These are phyloP conservation scores for Didymella keratinophila DNA, from an alignment of 2,329 filamentous ascomycete species.

Conservation along the genomic window DNA sequence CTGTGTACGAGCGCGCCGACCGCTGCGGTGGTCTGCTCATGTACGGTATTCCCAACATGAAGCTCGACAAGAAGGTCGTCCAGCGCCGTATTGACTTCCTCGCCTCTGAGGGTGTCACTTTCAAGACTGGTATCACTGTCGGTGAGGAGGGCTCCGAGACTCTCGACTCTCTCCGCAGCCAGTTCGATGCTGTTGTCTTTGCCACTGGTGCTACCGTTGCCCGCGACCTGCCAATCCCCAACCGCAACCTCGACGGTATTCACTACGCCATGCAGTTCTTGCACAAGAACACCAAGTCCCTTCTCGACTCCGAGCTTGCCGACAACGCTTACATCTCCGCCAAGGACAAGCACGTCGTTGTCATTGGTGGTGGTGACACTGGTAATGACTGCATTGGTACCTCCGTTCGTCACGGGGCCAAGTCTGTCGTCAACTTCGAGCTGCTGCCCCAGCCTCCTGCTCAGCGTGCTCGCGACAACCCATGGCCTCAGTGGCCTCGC, in stretches of 20 bases:
- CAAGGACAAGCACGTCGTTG: constrained; percentile 93
- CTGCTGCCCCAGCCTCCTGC: constrained; percentile 89
- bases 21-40: constrained; percentile 90
- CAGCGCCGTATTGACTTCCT: constrained; percentile 96
- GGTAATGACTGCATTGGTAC: constrained; percentile 98
- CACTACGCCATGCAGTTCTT: constrained; percentile 98
- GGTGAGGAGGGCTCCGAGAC: constrained; percentile 76
- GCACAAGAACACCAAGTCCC: constrained; percentile 96
- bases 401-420: constrained; percentile 92
- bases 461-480: constrained; percentile 91
- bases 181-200: constrained; percentile 85
- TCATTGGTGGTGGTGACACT: constrained; percentile 97
- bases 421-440: constrained; percentile 96
- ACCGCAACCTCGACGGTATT: constrained; percentile 85
- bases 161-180: constrained; percentile 74
- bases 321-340: constrained; percentile 91
- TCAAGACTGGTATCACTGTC: constrained; percentile 79
- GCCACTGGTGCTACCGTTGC: constrained; percentile 93
- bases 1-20: constrained; percentile 91
- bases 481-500: constrained; percentile 97
- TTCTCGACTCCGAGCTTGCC: constrained; percentile 86
- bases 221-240: constrained; percentile 89
- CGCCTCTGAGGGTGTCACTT: constrained; percentile 84
- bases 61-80: constrained; percentile 96
- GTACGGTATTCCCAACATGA: constrained; percentile 99